Conservation (phyloP, 139 green algal genomes). For the Micromonas pusilla region DNA sequence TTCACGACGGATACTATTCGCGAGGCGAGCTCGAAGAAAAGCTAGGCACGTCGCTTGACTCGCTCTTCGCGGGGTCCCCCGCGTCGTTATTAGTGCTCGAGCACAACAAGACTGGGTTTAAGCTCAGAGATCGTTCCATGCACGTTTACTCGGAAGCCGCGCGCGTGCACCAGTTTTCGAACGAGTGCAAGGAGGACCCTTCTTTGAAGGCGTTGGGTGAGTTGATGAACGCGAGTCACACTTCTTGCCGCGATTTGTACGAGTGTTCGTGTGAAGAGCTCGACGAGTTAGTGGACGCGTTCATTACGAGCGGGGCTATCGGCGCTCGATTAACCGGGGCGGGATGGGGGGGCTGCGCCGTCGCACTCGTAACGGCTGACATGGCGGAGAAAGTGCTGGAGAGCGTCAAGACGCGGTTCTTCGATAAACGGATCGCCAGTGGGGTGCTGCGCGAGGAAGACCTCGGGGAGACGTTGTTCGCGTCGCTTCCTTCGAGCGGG, state of each 20-base stretch:
- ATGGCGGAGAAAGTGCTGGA: neutral
- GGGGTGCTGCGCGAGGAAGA: neutral
- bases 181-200: neutral
- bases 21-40: neutral
- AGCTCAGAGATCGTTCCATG: conserved; percentile 21
- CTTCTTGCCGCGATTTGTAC: conserved; percentile 70
- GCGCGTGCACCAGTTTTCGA: conserved; percentile 15
- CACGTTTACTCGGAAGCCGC: conserved; percentile 27
- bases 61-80: conserved; percentile 4
- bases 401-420: neutral
- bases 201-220: conserved; percentile 43
- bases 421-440: neutral
- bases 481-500: neutral
- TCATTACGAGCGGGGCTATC: conserved; percentile 59
- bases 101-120: conserved; percentile 20
- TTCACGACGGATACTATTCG: conserved; percentile 8
- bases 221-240: conserved; percentile 78
- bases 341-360: conserved; percentile 89
- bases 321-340: conserved; percentile 79
- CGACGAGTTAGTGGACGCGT: conserved; percentile 65
- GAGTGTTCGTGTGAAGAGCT: conserved; percentile 85
- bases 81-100: neutral
- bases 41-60: neutral
- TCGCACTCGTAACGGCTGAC: conserved; percentile 54
- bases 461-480: neutral